Evolutionary conservation across 805 yeast genomes (phyloP), one percentile per base, ranked within the genome.

Genomic region (Metschnikowia baotianmanensis): DNA sequence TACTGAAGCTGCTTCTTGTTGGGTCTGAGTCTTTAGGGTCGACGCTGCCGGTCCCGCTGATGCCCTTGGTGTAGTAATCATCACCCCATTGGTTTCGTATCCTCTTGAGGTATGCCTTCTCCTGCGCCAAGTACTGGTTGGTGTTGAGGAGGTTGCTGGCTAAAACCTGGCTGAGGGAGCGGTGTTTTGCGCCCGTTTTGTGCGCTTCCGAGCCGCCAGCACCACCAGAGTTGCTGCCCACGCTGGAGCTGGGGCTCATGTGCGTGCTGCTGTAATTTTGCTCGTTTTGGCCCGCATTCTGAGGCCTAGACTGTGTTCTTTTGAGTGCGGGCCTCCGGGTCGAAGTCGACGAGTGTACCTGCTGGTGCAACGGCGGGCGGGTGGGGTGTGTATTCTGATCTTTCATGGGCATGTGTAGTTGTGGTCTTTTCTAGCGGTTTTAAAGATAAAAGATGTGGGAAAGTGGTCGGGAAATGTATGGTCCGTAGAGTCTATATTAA

Each of bases 61-160:
- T 77, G 4, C 83, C 86, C 49, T 79, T 79, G 10, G 86, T 82
- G 55, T 83, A 82, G 57, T 83, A 83, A 51, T 85, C 93, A 58
- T 84, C 87, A 3, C 69, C 74, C 28, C 70, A 64, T 47, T 77
- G 82, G 48, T 80, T 80, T 43, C 76, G 72, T 54, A 85, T 75
- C 54, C 77, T 77, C 42, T 74, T 76, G 42, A 86, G 59, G 52
- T 85, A 85, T 1, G 80, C 75, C 51, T 73, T 73, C 55, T 86
- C 93, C 53, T 84, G 90, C 3, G 80, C 76, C 43, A 71, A 53
- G 55, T 77, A 78, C 51, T 67, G 72, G 26, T 65, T 64, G 25
- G 52, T 47, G 53, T 45, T 40, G 31, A 35, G 43, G n/a, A 47
- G 33, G 24, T 45, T 48, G 29, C 32, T 42, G 15, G 50, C 50